Evolutionary conservation across 2,329 filamentous ascomycete genomes (phyloP).

Genomic region (Lachnellula cervina): DNA sequence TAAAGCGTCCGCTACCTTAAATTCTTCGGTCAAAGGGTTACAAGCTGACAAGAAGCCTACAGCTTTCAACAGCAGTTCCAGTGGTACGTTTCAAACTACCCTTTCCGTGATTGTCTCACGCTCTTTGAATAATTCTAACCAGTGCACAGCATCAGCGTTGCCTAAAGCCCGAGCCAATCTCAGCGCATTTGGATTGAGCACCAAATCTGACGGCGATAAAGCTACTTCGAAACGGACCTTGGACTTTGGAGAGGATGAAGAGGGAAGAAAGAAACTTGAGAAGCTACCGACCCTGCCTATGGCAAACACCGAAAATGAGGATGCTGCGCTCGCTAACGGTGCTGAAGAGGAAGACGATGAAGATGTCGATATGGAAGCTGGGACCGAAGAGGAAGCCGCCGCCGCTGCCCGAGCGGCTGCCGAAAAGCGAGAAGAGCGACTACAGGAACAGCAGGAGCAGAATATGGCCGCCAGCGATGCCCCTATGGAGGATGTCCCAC

Average conservation of each 20-base stretch:
- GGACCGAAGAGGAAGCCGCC: slow-evolving; percentile 80
- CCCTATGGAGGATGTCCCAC: too few species aligned
- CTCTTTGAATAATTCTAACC: slow-evolving; percentile 12
- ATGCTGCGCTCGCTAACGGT: slow-evolving; percentile 49
- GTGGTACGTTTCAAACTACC: slow-evolving; percentile 31
- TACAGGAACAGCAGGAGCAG: slow-evolving; percentile 36
- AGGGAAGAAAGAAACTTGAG: slow-evolving; percentile 79
- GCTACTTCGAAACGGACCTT: slow-evolving; percentile 66
- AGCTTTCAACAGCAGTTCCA: slow-evolving; percentile 35
- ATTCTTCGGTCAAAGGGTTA: slow-evolving; percentile 35
- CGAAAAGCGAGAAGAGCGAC: slow-evolving; percentile 71
- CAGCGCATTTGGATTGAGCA: slow-evolving; percentile 75
- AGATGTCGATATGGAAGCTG: slow-evolving; percentile 70
- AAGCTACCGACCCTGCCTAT: slow-evolving; percentile 77
- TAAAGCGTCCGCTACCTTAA: slow-evolving; percentile 40
- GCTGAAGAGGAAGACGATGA: slow-evolving; percentile 59
- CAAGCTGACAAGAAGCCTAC: slow-evolving; percentile 40
- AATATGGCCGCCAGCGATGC: neutral
- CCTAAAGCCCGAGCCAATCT: slow-evolving; percentile 69
- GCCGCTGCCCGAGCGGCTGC: slow-evolving; percentile 81
- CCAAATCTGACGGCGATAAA: slow-evolving; percentile 64
- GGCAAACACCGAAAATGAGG: slow-evolving; percentile 54
- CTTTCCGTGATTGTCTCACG: too few species aligned
- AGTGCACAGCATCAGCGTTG: slow-evolving; percentile 42
- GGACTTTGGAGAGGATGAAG: slow-evolving; percentile 84